Evolutionary conservation across 768 basidiomycete species (phyloP).

Genomic region (Serendipita sp.): DNA sequence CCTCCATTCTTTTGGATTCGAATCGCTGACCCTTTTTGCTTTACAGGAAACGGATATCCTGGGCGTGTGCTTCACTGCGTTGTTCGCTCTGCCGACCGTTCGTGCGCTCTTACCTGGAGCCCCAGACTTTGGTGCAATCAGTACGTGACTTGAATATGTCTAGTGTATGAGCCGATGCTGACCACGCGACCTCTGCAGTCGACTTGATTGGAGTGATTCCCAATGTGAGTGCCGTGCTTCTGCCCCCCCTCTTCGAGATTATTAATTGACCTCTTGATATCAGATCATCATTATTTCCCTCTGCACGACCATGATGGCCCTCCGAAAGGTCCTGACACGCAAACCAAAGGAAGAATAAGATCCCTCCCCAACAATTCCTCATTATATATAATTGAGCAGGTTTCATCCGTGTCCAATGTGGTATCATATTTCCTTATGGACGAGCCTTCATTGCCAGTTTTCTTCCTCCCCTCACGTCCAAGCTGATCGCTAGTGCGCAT

Average conservation of each 20-base stretch:
- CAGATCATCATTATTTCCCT: background rate
- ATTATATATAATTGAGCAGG: too few species aligned
- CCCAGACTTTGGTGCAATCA: background rate
- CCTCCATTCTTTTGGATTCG: too few species aligned
- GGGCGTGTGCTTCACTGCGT: background rate
- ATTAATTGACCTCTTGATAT: too few species aligned
- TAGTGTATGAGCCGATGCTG: background rate
- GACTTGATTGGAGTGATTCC: conserved; percentile 1
- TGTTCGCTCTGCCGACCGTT: background rate
- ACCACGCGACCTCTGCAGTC: background rate
- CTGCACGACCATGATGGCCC: background rate
- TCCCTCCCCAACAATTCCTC: too few species aligned
- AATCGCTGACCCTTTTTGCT: too few species aligned
- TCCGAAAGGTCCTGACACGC: background rate
- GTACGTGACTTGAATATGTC: background rate
- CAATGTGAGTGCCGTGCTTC: too few species aligned
- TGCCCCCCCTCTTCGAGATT: too few species aligned
- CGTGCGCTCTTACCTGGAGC: background rate
- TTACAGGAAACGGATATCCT: background rate
- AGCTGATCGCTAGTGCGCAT: too few species aligned
- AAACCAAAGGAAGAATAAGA: background rate
- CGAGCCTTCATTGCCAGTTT: too few species aligned
- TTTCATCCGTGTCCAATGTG: too few species aligned
- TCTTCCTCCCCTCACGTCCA: too few species aligned
- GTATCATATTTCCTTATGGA: too few species aligned